Percentiles rank a stretch among this genome's conserved stretches.
These are phyloP conservation scores for Apium graveolens DNA, from an alignment of 129 eudicot genomes.

Conservation along the genomic window DNA sequence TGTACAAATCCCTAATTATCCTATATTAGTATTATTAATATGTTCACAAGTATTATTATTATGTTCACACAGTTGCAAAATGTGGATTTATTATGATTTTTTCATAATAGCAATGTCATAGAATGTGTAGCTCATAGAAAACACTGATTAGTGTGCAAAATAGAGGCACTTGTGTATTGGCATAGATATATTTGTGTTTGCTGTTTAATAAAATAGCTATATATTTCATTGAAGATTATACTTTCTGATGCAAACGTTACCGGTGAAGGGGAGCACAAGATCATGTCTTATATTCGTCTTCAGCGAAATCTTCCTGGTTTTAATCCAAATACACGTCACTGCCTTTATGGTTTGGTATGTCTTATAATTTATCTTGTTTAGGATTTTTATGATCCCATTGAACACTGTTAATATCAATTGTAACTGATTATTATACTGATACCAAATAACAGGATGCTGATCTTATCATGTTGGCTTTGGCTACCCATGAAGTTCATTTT, in stretches of 20 bases:
- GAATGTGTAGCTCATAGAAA: neutral
- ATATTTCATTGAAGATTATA: constrained; percentile 29
- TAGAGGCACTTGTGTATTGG: neutral
- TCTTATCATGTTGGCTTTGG: constrained; percentile 55
- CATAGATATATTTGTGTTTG: neutral
- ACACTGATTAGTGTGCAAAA: neutral
- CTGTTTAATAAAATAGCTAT: neutral
- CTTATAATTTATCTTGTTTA: neutral
- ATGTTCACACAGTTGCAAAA: neutral
- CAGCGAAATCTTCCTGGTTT: constrained; percentile 36
- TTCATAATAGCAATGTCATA: neutral
- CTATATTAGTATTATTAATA: neutral
- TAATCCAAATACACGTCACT: constrained; percentile 50
- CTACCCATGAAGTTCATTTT: constrained; percentile 61
- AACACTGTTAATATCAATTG: neutral
- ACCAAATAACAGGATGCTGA: constrained; percentile 13
- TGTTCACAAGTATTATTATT: neutral
- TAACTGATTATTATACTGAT: neutral
- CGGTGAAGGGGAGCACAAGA: constrained; percentile 70
- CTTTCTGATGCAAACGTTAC: constrained; percentile 54
- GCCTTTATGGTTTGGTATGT: constrained; percentile 61
- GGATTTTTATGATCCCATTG: neutral
- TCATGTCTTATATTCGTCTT: constrained; percentile 47
- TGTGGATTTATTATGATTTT: neutral
- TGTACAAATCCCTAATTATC: neutral